These are phyloP conservation scores for Monosporascus cannonballus DNA, from an alignment of 2,329 filamentous ascomycete species.

Conservation along the genomic window DNA sequence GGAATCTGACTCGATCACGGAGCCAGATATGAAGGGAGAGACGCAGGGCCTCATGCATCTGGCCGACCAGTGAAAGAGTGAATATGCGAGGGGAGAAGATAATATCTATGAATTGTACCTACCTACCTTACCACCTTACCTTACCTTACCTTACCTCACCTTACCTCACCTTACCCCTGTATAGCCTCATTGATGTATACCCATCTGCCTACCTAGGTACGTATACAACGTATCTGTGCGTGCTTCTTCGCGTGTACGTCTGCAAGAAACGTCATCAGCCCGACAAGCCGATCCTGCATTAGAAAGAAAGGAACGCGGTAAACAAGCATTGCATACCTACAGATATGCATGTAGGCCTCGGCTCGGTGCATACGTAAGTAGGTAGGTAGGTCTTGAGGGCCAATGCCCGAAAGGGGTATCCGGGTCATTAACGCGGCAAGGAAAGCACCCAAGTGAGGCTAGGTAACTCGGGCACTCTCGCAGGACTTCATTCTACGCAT, in stretches of 20 bases:
- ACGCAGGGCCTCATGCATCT: conserved; percentile 4
- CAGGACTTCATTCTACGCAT: conserved; percentile 7
- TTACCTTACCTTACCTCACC: too few species aligned
- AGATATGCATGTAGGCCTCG: too few species aligned
- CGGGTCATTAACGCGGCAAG: conserved; percentile 7
- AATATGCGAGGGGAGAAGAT: conserved; percentile 2
- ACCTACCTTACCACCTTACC: too few species aligned
- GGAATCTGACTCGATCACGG: conserved; percentile 10
- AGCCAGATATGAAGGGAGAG: not conserved
- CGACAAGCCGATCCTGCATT: conserved; percentile 6
- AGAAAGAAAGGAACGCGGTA: not conserved
- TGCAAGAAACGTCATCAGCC: conserved; percentile 18
- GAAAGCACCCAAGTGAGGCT: conserved; percentile 8
- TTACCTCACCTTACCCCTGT: too few species aligned
- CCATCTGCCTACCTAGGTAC: too few species aligned
- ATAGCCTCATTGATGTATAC: too few species aligned
- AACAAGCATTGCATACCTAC: too few species aligned
- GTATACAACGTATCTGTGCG: too few species aligned
- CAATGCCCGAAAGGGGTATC: not conserved
- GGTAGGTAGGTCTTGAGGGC: not conserved
- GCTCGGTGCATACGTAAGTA: too few species aligned
- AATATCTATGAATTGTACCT: too few species aligned
- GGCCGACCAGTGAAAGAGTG: conserved; percentile 10
- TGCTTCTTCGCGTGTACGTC: too few species aligned
- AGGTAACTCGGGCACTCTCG: conserved; percentile 20